Evolutionary conservation across 306 rosid genomes (phyloP), one percentile per base, ranked within the genome.

Genomic region (Pterocarpus santalinus): DNA sequence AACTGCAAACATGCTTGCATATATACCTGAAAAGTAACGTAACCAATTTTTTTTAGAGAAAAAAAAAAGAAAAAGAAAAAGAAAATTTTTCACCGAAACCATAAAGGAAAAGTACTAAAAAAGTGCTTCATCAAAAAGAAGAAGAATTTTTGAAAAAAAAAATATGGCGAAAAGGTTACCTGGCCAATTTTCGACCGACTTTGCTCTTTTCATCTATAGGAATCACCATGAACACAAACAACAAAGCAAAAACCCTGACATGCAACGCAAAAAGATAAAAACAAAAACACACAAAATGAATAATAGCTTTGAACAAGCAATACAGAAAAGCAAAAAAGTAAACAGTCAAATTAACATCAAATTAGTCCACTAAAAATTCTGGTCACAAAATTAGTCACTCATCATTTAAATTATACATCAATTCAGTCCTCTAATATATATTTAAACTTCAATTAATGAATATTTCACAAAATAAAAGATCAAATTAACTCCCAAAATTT

Each of bases 221-320:
- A 83, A 88, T 74, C 62, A 90, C 64, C 85, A 91, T 82, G 36
- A 91, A 63, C 65, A 93, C 39, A 2, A 87, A 64, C 16, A 95
- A 93, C 78, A 90, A 76, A 9, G 84, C 92, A 66, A 91, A 84
- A 39, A 93, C 86, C 85, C 99, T 95, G 94, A 79, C 16, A 82
- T 12, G 22, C 33, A 67, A 38, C 61, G 9, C 10, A 61, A 15
- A 8, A 64, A 52, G 1, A 12, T 7, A 12, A 13, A 51, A 14
- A 51, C 1, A 52, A 52, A 52, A 15, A 52, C 9, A 52, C 2
- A 13, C n/a, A 11, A 13, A 51, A 39, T 3, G 7, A 39, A 39
- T 4, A 5, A 5, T 6, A 43, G 47, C 47, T 43, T 43, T 43
- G 47, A 43, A 43, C 9, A 5, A 10, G 47, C 47, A 43, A 43